Evolutionary conservation across 179 eudicot genomes (phyloP).

Genomic region (Beta lomatogona): DNA sequence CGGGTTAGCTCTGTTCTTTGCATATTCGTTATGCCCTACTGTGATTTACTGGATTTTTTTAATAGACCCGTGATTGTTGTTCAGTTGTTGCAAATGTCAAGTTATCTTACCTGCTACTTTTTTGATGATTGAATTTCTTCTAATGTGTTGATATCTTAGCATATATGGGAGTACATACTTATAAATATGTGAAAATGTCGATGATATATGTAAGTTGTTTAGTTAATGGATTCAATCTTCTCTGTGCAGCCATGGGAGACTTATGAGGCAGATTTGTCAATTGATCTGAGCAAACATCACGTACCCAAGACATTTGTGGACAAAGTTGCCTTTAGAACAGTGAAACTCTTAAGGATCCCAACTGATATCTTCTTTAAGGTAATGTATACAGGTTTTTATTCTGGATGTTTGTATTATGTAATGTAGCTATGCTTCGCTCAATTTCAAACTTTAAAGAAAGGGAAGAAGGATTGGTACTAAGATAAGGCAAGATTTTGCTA

Average conservation of each 20-base stretch:
- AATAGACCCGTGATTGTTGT: background rate
- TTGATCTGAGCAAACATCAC: constrained; percentile 45
- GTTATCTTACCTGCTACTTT: background rate
- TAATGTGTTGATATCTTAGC: background rate
- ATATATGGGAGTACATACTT: too few species aligned
- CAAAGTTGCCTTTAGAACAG: constrained; percentile 44
- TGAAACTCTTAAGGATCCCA: constrained; percentile 38
- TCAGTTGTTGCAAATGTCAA: background rate
- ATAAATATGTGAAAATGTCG: background rate
- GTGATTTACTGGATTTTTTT: background rate
- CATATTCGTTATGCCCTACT: background rate
- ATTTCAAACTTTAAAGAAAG: background rate
- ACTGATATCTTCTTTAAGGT: constrained; percentile 48
- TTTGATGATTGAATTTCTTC: background rate
- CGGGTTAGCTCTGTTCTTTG: background rate
- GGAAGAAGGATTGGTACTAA: background rate
- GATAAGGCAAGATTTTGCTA: too few species aligned
- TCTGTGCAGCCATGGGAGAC: constrained; percentile 45
- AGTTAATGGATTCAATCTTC: background rate
- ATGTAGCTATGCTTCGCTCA: background rate
- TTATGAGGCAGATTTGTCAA: constrained; percentile 38
- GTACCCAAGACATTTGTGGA: constrained; percentile 37
- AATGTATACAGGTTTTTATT: background rate
- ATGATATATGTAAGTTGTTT: background rate
- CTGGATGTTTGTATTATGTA: background rate